Percentiles rank a stretch among this genome's conserved stretches.
These are phyloP conservation scores for Ceratobasidium sp. DNA, from an alignment of 1,284 basidiomycete species.

Conservation along the genomic window DNA sequence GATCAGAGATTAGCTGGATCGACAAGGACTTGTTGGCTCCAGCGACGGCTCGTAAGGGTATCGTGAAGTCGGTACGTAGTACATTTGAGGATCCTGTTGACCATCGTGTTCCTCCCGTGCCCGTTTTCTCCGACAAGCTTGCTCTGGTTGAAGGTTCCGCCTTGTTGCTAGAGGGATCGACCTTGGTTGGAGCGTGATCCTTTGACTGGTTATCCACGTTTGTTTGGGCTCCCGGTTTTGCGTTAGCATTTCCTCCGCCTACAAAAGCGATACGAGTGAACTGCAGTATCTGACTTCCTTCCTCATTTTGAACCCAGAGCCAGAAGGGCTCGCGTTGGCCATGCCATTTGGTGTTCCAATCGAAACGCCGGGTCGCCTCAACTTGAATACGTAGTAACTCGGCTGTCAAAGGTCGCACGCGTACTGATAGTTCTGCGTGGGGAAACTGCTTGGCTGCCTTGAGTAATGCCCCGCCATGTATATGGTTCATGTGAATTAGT, in stretches of 20 bases:
- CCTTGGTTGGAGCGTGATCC: background rate
- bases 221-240: background rate
- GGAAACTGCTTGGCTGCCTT: constrained; percentile 89
- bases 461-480: constrained; percentile 80
- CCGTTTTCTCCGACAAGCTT: background rate
- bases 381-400: constrained; percentile 85
- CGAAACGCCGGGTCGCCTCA: constrained; percentile 71
- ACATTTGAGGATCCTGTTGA: constrained; percentile 47
- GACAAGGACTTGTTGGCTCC: constrained; percentile 64
- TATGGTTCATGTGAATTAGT: constrained; percentile 86
- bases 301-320: constrained; percentile 93
- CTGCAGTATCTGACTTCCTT: constrained; percentile 83
- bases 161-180: background rate
- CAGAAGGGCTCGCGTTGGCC: constrained; percentile 88
- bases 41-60: constrained; percentile 68
- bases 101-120: background rate
- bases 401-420: constrained; percentile 80
- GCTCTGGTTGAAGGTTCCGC: background rate
- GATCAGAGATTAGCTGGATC: constrained; percentile 85
- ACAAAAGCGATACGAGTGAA: constrained; percentile 73
- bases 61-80: constrained; percentile 78
- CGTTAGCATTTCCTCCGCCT: constrained; percentile 48
- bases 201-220: background rate
- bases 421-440: constrained; percentile 68
- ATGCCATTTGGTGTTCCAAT: constrained; percentile 84